A percentile compares a stretch with the other conserved stretches of the same genome.
Evolutionary conservation across 106 monocot genomes (phyloP).

Genomic region (Allium sativum): DNA sequence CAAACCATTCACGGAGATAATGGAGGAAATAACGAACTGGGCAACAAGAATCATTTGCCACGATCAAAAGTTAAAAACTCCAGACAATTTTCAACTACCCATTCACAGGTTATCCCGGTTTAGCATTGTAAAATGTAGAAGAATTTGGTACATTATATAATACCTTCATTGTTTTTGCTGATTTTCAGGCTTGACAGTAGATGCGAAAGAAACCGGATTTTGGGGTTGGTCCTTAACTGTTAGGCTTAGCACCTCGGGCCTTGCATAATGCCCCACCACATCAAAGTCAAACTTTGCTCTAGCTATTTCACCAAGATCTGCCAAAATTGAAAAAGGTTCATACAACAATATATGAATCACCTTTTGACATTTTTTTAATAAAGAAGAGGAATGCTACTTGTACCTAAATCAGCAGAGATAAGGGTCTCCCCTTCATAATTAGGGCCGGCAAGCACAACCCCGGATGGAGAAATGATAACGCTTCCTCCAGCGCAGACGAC

Average conservation of each 20-base stretch:
- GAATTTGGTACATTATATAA: no score
- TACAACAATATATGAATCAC: background rate
- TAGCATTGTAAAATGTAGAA: no score
- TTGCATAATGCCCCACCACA: constrained; percentile 90
- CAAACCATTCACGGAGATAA: no score
- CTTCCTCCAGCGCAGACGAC: constrained; percentile 93
- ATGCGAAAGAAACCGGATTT: constrained; percentile 52
- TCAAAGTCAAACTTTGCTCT: constrained; percentile 93
- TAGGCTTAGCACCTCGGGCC: constrained; percentile 85
- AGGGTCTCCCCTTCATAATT: constrained; percentile 86
- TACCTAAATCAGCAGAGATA: constrained; percentile 79
- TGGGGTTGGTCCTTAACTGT: constrained; percentile 61
- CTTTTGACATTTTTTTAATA: background rate
- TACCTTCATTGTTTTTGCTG: constrained; percentile 4
- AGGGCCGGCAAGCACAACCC: constrained; percentile 77
- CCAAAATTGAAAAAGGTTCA: constrained; percentile 3
- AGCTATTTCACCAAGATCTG: constrained; percentile 92
- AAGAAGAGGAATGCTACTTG: background rate
- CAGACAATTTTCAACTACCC: no score
- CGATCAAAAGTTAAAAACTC: no score
- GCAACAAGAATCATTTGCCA: no score
- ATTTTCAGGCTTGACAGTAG: constrained; percentile 19
- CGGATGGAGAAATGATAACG: constrained; percentile 86
- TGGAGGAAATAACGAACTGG: no score
- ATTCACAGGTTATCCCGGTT: no score